phyloP scores from a whole-genome alignment of 2,329 filamentous ascomycete species.

The Clarireedia paspali region DNA sequence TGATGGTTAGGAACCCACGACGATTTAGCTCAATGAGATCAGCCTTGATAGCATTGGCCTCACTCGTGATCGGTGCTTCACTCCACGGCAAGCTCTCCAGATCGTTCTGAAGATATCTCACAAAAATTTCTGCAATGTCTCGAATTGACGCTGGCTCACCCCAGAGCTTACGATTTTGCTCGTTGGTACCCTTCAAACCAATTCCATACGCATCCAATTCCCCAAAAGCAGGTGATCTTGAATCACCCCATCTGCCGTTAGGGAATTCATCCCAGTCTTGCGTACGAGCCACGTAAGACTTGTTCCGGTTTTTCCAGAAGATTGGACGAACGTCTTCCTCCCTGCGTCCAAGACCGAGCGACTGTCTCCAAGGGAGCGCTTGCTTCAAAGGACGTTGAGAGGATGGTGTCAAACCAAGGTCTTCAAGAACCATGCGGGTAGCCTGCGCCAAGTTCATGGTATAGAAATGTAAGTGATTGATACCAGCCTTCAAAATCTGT shows the following conservation, averaged over 20 bases:
- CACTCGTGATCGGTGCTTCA: conserved; percentile 75
- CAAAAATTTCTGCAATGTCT: conserved; percentile 77
- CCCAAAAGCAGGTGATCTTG: conserved; percentile 90
- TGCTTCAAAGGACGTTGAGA: conserved; percentile 73
- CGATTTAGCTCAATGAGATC: conserved; percentile 76
- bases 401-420: conserved; percentile 74
- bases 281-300: conserved; percentile 89
- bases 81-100: conserved; percentile 88
- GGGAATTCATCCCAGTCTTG: conserved; percentile 99
- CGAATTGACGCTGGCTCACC: conserved; percentile 72
- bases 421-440: conserved; percentile 88
- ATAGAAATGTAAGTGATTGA: conserved; percentile 92
- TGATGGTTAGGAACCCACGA: conserved; percentile 86
- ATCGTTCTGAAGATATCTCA: conserved; percentile 74
- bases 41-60: conserved; percentile 70
- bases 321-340: conserved; percentile 96
- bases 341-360: conserved; percentile 77
- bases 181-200: conserved; percentile 87
- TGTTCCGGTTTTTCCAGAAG: conserved; percentile 97
- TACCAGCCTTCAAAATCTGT: conserved; percentile 73
- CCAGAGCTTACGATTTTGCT: conserved; percentile 93
- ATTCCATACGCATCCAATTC: conserved; percentile 93
- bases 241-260: conserved; percentile 97
- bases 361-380: conserved; percentile 93
- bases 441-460: conserved; percentile 98